Base-by-base conservation (phyloP, 2,329 filamentous ascomycete genomes). In the Endoconidiophora polonica region DNA sequence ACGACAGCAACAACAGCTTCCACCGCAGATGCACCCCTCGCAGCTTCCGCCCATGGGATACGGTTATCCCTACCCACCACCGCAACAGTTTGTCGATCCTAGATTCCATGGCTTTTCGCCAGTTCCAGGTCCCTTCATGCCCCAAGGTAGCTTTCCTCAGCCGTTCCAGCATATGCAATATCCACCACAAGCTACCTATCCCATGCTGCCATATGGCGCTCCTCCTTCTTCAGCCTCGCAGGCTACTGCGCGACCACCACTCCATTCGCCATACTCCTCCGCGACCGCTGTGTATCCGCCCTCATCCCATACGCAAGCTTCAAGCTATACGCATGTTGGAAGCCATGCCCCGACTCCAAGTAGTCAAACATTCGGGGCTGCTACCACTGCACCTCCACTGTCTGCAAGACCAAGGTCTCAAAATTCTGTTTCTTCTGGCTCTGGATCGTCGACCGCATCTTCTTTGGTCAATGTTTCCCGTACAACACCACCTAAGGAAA, bases 391-490 rank as follows among this genome's bases (percentile, higher is more conserved):
- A 33, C 29, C 29, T 10, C 29, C 29, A 12, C 29, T 33, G 12
- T 3, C 29, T 33, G 1, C 29, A 26, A 44, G 48, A 48, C 39
- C 48, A 16, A 41, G 39, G 36, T 50, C 48, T 37, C 48, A 39
- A 12, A 45, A 48, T 54, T 59, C 61, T 18, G 59, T 61, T 48
- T 66, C 66, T 24, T 73, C 68, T 20, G 50, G 44, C 9, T 33
- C 29, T 33, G 36, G 52, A 18, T 74, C 68, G 50, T 76, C 70
- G 37, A 72, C 72, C 40, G 74, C 72, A 14, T 72, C 71, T 14
- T 81, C 78, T 1, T 69, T 79, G 50, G 63, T 84, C 49, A 80
- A 86, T 58, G 79, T 86, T 48, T 83, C 81, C 45, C 71, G 70
- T 38, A 66, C 68, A 44, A 68, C 50, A 70, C 48, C 68, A 67